A percentile compares a stretch with the other conserved stretches of the same genome.
Conservation (phyloP, 2,329 filamentous ascomycete genomes). For the Fusarium buxicola region DNA sequence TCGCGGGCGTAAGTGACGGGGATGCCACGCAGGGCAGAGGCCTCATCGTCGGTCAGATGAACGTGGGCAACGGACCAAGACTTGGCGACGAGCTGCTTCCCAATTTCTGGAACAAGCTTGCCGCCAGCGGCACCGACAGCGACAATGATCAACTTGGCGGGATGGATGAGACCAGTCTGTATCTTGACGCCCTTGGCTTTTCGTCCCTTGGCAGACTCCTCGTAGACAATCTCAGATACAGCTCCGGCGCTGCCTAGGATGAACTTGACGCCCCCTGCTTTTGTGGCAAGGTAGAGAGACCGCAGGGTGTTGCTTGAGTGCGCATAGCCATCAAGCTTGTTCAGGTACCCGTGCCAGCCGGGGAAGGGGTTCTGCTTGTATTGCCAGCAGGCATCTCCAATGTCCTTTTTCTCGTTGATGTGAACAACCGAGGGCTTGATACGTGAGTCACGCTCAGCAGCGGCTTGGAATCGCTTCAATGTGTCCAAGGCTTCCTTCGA, state of each 20-base stretch:
- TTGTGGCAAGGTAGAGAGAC: conserved; percentile 58
- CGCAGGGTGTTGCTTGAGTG: conserved; percentile 64
- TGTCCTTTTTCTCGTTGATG: conserved; percentile 53
- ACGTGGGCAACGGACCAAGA: conserved; percentile 71
- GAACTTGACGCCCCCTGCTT: conserved; percentile 40
- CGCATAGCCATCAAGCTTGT: conserved; percentile 67
- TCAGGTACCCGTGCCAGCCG: conserved; percentile 69
- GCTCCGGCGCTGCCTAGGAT: conserved; percentile 46
- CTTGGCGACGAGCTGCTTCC: conserved; percentile 64
- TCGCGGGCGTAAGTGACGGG: conserved; percentile 71
- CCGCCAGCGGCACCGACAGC: conserved; percentile 63
- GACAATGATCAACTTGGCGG: conserved; percentile 59
- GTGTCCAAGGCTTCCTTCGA: conserved; percentile 61
- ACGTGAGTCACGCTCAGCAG: conserved; percentile 53
- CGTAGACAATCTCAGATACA: conserved; percentile 42
- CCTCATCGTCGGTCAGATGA: conserved; percentile 66
- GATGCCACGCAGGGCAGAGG: conserved; percentile 64
- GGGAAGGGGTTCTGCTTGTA: conserved; percentile 59
- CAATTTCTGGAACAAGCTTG: conserved; percentile 60
- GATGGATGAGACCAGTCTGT: conserved; percentile 21
- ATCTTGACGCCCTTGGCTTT: conserved; percentile 35
- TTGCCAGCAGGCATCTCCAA: conserved; percentile 58
- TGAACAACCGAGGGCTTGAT: conserved; percentile 55
- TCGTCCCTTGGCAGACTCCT: conserved; percentile 13
- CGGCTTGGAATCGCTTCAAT: conserved; percentile 56